Conservation (phyloP, 352 stramenopile species). For the Phytophthora aleatoria region DNA sequence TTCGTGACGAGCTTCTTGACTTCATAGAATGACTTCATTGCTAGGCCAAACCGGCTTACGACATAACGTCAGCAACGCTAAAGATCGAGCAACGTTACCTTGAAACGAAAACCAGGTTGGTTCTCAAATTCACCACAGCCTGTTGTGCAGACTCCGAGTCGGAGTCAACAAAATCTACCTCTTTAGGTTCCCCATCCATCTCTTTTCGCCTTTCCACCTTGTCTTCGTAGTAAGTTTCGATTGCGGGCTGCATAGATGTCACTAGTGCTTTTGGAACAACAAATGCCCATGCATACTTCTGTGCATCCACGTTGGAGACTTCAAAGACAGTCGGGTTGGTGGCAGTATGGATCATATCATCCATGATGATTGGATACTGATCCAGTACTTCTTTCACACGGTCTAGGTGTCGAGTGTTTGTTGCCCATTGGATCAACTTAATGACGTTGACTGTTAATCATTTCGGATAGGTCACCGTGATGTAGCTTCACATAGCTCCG, state of each 20-base stretch:
- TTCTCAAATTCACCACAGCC: not conserved
- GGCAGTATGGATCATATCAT: slow-evolving; percentile 3
- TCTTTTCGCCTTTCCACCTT: not conserved
- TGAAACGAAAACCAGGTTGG: not conserved
- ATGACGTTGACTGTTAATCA: slow-evolving; percentile 4
- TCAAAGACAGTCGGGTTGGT: slow-evolving; percentile 4
- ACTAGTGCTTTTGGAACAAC: not conserved
- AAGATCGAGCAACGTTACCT: not conserved
- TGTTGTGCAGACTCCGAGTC: not conserved
- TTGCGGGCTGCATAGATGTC: not conserved
- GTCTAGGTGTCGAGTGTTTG: not conserved
- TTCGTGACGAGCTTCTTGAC: not conserved
- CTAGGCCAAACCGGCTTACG: not conserved
- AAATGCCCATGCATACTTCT: not conserved
- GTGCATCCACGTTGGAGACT: not conserved
- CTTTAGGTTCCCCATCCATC: not conserved
- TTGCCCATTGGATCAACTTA: slow-evolving; percentile 5
- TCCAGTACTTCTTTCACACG: slow-evolving; percentile 7
- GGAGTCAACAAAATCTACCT: not conserved
- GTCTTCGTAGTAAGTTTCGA: not conserved
- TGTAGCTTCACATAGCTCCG: slow-evolving; percentile 1
- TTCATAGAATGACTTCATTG: slow-evolving; percentile 2
- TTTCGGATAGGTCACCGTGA: not conserved
- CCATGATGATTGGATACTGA: slow-evolving; percentile 7
- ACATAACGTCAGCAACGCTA: not conserved